These are phyloP conservation scores for Schwanniomyces sp. DNA, from an alignment of 805 yeast genomes.

Conservation along the genomic window DNA sequence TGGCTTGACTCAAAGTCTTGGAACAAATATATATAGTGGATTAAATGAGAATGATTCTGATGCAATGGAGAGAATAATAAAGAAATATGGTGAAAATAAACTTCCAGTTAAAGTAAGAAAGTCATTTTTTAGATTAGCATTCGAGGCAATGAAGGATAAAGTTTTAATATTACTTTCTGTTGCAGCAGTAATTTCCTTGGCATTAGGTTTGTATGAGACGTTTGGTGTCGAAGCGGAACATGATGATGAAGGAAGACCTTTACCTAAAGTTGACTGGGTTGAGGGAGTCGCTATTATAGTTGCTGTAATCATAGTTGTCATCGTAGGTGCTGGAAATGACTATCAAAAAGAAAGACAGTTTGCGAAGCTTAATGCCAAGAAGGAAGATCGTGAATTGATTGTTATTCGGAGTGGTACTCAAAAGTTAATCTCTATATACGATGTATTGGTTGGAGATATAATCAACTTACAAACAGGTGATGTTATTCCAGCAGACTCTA, in stretches of 20 bases:
- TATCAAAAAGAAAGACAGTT: conserved; percentile 95
- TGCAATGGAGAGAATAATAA: conserved; percentile 34
- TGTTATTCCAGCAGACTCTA: conserved; percentile 84
- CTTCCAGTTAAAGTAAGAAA: conserved; percentile 74
- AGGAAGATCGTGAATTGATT: conserved; percentile 77
- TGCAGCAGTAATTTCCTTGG: conserved; percentile 88
- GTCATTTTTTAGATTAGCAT: conserved; percentile 65
- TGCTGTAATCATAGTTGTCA: conserved; percentile 85
- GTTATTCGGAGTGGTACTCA: conserved; percentile 76
- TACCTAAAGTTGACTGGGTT: conserved; percentile 94
- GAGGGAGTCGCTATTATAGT: conserved; percentile 97
- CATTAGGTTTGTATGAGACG: conserved; percentile 88
- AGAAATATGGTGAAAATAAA: conserved; percentile 65
- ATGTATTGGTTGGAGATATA: conserved; percentile 84
- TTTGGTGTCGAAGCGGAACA: conserved; percentile 78
- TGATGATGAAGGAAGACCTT: conserved; percentile 73
- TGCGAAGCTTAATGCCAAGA: conserved; percentile 81
- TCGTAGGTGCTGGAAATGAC: conserved; percentile 95
- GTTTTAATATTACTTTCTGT: conserved; percentile 78
- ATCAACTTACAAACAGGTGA: conserved; percentile 89
- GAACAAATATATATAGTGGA: conserved; percentile 43
- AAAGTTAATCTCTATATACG: conserved; percentile 65
- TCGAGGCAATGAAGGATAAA: conserved; percentile 87
- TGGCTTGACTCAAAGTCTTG: conserved; percentile 27
- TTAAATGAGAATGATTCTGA: conserved; percentile 32